Conservation (phyloP, 768 basidiomycete genomes). For the Sarcomyxa edulis region DNA sequence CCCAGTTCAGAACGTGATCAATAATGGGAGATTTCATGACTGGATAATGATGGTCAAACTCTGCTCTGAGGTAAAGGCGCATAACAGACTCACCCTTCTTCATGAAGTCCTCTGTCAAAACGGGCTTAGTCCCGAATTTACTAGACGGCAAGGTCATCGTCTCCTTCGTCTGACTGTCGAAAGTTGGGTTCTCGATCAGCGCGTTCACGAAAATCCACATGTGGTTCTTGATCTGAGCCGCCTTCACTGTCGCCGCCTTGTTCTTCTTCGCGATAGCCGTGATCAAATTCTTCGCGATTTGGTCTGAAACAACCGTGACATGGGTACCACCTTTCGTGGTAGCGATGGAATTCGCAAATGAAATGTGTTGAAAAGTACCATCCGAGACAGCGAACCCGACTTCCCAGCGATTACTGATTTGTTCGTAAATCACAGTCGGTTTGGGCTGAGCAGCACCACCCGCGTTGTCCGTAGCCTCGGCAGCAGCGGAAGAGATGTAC, state of each 20-base stretch:
- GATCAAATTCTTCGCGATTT: slow-evolving; percentile 82
- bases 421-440: slow-evolving; percentile 78
- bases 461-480: slow-evolving; percentile 60
- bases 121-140: slow-evolving; percentile 89
- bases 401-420: slow-evolving; percentile 83
- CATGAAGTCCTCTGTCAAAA: slow-evolving; percentile 85
- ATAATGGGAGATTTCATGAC: slow-evolving; percentile 88
- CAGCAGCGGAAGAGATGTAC: slow-evolving; percentile 76
- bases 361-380: slow-evolving; percentile 88
- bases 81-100: slow-evolving; percentile 73
- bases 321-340: slow-evolving; percentile 97
- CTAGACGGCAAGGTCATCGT: slow-evolving; percentile 79
- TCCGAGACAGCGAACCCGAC: slow-evolving; percentile 93
- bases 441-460: slow-evolving; percentile 80
- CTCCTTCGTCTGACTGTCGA: slow-evolving; percentile 99
- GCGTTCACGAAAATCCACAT: slow-evolving; percentile 99
- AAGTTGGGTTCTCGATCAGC: slow-evolving; percentile 94
- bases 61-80: background rate
- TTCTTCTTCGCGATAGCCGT: slow-evolving; percentile 92
- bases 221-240: slow-evolving; percentile 92
- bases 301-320: slow-evolving; percentile 79
- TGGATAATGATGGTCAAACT: slow-evolving; percentile 21
- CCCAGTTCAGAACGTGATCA: slow-evolving; percentile 92
- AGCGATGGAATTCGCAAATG: slow-evolving; percentile 96
- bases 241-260: slow-evolving; percentile 91